Base-by-base conservation (phyloP, 1,284 basidiomycete genomes). In the Heterobasidion parviporum region DNA sequence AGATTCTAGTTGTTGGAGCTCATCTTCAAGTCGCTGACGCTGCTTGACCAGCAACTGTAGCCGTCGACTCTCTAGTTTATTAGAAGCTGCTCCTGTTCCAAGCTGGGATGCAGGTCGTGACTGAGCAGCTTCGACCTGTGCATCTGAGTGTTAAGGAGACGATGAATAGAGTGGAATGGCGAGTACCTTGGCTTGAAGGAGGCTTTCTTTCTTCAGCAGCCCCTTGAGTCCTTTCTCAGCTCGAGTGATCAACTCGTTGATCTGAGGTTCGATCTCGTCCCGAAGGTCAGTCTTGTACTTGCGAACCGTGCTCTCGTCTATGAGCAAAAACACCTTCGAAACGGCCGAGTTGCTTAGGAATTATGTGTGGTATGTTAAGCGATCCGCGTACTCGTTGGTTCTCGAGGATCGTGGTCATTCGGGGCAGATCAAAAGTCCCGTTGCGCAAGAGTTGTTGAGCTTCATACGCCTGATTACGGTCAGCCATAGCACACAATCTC, bases 211-310 rank as follows among this genome's bases (percentile, higher is more conserved):
- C 70, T 82, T 85, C 60, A 75, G 69, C 55, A 90, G 67, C 8
- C 72, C 65, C 44, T 79, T 76, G 34, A 88, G 68, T 1, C 86
- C 87, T 62, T 80, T 81, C 64, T 87, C 82, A 1, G 87, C 82
- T n/a, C 80, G 78, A 55, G 81, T 76, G 26, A 89, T 76, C 18
- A 90, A 77, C 60, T 89, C 87, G 52, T 75, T 80, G 32, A 90
- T 83, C 35, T 85, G 80, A n/a, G 88, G 88, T 59, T 90, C 87
- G 10, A 90, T 80, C 67, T 89, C 87, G 54, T 88, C 86, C 1
- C 79, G 80, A 18, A 90, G 73, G 56, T 85, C 84, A 2, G 82
- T 70, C 62, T 89, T 87, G 70, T 89, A 89, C 68, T 72, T 76
- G 54, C 77, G 76, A 20, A 89, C 78, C 0, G 82, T 88, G 12